A percentile compares a stretch with the other conserved stretches of the same genome.
phyloP scores from a whole-genome alignment of 768 basidiomycete species.

The Panaeolus papilionaceus region DNA sequence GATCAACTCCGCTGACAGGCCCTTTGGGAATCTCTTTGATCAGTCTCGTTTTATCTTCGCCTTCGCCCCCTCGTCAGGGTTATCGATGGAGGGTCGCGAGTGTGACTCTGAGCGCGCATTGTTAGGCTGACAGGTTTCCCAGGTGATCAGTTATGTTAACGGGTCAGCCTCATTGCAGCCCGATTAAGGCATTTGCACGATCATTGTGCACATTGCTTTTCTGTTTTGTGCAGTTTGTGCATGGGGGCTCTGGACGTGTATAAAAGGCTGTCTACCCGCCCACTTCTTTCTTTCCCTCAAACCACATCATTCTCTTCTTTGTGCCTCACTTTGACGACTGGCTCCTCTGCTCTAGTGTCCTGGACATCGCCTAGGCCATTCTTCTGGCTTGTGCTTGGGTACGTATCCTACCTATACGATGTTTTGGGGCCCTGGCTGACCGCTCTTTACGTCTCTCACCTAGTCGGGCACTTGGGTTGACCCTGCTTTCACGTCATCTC shows the following conservation, averaged over 20 bases:
- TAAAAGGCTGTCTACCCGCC: neutral
- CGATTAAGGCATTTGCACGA: neutral
- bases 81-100: neutral
- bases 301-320: neutral
- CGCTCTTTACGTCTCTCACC: neutral
- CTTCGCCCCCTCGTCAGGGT: neutral
- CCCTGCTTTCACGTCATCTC: too few species aligned
- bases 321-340: neutral
- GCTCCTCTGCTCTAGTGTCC: neutral
- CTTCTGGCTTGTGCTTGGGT: neutral
- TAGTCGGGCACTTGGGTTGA: too few species aligned
- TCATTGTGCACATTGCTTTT: neutral
- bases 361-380: neutral
- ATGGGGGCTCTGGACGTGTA: neutral
- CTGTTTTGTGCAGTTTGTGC: slow-evolving; percentile 6
- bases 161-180: slow-evolving; percentile 5
- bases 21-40: neutral
- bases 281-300: neutral
- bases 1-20: neutral
- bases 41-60: neutral
- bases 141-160: slow-evolving; percentile 12
- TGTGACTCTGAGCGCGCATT: slow-evolving; percentile 8
- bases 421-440: neutral
- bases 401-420: neutral
- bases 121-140: neutral